Evolutionary conservation across 106 monocot species (phyloP).

Genomic region (Allium sativum): DNA sequence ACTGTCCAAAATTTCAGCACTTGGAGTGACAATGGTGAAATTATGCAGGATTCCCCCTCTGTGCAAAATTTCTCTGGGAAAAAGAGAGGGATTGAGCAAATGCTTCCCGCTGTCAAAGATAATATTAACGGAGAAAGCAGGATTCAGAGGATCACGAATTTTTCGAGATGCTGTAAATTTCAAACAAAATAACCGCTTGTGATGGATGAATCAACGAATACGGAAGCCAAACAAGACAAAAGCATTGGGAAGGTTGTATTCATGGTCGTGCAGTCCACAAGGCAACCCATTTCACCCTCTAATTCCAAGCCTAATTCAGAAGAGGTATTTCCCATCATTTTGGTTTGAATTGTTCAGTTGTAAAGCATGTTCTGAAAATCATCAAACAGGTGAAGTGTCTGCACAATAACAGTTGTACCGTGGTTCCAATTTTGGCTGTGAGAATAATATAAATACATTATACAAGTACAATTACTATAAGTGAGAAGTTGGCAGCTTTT

Average conservation of each 20-base stretch:
- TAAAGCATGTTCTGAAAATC: not conserved
- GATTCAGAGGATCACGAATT: slow-evolving; percentile 12
- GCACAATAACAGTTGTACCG: not conserved
- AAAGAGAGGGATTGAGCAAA: slow-evolving; percentile 18
- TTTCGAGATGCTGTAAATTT: slow-evolving; percentile 1
- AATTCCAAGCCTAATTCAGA: slow-evolving; percentile 19
- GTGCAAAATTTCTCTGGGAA: slow-evolving; percentile 7
- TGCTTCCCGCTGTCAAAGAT: slow-evolving; percentile 6
- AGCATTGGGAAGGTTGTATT: slow-evolving; percentile 23
- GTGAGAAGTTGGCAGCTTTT: not conserved
- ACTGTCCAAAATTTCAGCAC: slow-evolving; percentile 2
- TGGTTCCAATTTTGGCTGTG: not conserved
- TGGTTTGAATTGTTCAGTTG: not conserved
- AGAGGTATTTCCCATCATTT: slow-evolving; percentile 26
- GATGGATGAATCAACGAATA: not conserved
- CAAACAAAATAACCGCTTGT: not conserved
- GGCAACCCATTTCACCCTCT: slow-evolving; percentile 27
- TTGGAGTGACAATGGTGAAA: not conserved
- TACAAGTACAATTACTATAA: not conserved
- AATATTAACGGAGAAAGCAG: slow-evolving; percentile 12
- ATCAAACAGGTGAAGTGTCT: too few species aligned
- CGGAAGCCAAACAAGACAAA: slow-evolving; percentile 1
- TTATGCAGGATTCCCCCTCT: slow-evolving; percentile 6
- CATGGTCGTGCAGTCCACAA: slow-evolving; percentile 19
- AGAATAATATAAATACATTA: not conserved